A percentile compares a stretch with the other conserved stretches of the same genome.
Conservation (phyloP, 305 asterid species). For the Fraxinus platypoda region DNA sequence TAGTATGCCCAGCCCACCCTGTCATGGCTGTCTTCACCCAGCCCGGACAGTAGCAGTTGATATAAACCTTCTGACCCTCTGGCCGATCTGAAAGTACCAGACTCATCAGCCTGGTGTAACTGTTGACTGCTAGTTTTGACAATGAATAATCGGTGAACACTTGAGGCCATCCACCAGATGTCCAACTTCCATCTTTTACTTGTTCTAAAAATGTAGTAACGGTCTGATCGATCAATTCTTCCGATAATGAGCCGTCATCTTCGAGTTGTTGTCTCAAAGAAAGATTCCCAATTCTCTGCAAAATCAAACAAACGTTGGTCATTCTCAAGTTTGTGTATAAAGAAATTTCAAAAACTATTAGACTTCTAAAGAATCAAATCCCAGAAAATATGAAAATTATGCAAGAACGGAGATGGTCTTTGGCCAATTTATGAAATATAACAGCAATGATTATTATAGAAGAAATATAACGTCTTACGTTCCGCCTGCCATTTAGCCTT, state of each 20-base stretch:
- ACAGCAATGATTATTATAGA: background rate
- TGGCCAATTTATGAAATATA: background rate
- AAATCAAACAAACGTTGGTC: conserved; percentile 11
- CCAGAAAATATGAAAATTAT: background rate
- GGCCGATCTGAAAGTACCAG: conserved; percentile 42
- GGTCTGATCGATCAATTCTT: conserved; percentile 62
- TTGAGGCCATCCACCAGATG: conserved; percentile 83
- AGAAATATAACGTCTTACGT: conserved; percentile 44
- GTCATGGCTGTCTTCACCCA: conserved; percentile 98
- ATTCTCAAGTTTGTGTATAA: background rate
- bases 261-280: conserved; percentile 63
- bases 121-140: conserved; percentile 74
- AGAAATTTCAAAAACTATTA: background rate
- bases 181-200: conserved; percentile 76
- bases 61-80: conserved; percentile 62
- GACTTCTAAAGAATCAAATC: background rate
- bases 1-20: conserved; percentile 73
- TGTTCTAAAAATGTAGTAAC: conserved; percentile 52
- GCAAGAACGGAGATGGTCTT: background rate
- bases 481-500: conserved; percentile 73
- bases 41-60: conserved; percentile 87
- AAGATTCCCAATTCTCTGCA: conserved; percentile 65
- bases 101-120: conserved; percentile 65
- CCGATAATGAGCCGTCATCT: conserved; percentile 52
- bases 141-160: conserved; percentile 75